Evolutionary conservation across 2,329 filamentous ascomycete species (phyloP), one percentile per base, ranked within the genome.

Genomic region (Exophiala oligosperma): DNA sequence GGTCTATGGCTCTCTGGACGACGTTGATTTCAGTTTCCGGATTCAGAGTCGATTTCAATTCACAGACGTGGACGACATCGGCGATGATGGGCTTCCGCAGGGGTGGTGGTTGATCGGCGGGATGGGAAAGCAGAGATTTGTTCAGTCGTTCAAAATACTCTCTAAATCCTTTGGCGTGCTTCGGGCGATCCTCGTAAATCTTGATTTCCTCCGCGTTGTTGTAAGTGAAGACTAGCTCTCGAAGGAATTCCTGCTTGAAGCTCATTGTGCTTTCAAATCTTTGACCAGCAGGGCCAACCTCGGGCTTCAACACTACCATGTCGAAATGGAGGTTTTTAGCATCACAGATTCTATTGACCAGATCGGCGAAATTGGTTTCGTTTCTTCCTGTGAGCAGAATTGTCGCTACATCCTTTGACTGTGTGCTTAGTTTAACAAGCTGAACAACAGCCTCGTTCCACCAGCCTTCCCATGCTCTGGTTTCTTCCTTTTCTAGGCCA

Each of bases 381-480:
- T 86, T 85, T 41, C 94, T 85, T 26, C 94, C 94, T 0, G 94
- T 99, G 62, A 99, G 80, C 9, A 97, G 83, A 44, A 99, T 87
- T 51, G 85, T 91, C 38, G 97, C 77, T 0, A 90, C 89, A 70
- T 95, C 91, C 63, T 91, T 89, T 70, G 97, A 91, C 69, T 89
- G 77, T 79, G 90, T 90, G 71, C 88, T 92, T 56, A 97, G 78
- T 68, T 83, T 81, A 41, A 95, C 91, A 29, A 97, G 83, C 67
- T 92, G 84, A 54, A 82, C 84, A 65, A 99, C 87, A 67, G 89
- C 86, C 71, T 97, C 93, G 70, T 97, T 97, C 94, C 94, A 99
- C 89, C 91, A 97, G 37, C 92, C 92, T 57, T 89, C 79, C 93
- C 93, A 99, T 8, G 84, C 92, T 24, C 86, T 85, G 43, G 83